Percentiles rank a stretch among this genome's conserved stretches.
These are phyloP conservation scores for Mycocentrospora acerina DNA, from an alignment of 2,329 filamentous ascomycete species.

Conservation along the genomic window DNA sequence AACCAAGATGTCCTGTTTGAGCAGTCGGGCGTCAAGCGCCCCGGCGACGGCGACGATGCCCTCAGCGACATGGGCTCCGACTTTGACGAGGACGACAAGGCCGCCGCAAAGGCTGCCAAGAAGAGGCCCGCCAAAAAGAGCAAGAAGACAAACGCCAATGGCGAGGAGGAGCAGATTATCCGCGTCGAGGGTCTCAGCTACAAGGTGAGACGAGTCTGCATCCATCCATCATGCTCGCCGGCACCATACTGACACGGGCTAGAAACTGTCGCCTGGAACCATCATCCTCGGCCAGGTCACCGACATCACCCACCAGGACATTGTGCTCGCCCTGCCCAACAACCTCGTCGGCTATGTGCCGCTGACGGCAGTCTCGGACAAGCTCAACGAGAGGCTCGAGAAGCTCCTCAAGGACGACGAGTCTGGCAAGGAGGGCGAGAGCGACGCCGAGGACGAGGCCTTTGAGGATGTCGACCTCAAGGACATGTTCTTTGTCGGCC, in stretches of 20 bases:
- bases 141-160: conserved; percentile 42
- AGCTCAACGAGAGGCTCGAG: conserved; percentile 75
- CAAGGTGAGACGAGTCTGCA: conserved; percentile 62
- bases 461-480: conserved; percentile 68
- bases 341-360: conserved; percentile 88
- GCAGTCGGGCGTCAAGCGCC: conserved; percentile 64
- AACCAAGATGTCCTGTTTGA: conserved; percentile 91
- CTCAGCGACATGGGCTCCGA: conserved; percentile 46
- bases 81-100: conserved; percentile 29
- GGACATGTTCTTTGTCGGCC: conserved; percentile 75
- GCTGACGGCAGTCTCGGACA: conserved; percentile 85
- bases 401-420: conserved; percentile 63
- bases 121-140: conserved; percentile 52
- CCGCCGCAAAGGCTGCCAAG: conserved; percentile 51
- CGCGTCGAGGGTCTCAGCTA: conserved; percentile 86
- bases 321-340: conserved; percentile 85
- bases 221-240: too few species aligned
- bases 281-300: conserved; percentile 84
- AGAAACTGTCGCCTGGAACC: conserved; percentile 83
- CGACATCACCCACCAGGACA: conserved; percentile 75
- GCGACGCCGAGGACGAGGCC: conserved; percentile 49
- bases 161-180: conserved; percentile 53
- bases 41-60: conserved; percentile 46
- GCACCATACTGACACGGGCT: conserved; percentile 22
- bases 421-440: conserved; percentile 58